Conservation (phyloP, 2,329 filamentous ascomycete genomes). For the Talaromyces albobiverticillius region DNA sequence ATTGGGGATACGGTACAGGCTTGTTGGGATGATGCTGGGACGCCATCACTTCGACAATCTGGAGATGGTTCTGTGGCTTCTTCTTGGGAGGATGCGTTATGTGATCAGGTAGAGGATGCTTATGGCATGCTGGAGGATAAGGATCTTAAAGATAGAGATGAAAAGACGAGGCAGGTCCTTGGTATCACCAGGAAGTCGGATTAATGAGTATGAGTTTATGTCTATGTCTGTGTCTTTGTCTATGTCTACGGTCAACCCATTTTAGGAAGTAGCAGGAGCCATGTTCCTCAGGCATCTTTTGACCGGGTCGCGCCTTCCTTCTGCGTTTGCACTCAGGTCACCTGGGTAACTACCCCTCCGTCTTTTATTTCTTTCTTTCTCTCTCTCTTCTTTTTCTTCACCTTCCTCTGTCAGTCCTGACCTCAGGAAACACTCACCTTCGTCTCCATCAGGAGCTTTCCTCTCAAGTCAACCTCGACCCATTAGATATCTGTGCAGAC, state of each 20-base stretch:
- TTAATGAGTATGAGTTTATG: neutral
- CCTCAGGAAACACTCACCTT: neutral
- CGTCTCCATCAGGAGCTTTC: neutral
- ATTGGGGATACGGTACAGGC: constrained; percentile 55
- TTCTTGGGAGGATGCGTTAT: constrained; percentile 8
- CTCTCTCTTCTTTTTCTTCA: neutral
- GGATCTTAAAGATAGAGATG: constrained; percentile 15
- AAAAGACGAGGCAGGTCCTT: constrained; percentile 16
- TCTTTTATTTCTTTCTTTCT: neutral
- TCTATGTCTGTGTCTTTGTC: too few species aligned
- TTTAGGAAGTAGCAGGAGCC: too few species aligned
- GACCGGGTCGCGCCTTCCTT: constrained; percentile 10
- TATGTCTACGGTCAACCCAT: too few species aligned
- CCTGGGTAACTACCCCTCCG: neutral
- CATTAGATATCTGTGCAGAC: neutral
- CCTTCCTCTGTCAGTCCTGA: neutral
- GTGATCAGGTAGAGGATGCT: constrained; percentile 13
- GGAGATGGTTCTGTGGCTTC: constrained; percentile 37
- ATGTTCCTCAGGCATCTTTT: too few species aligned
- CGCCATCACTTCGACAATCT: constrained; percentile 30
- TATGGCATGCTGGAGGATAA: constrained; percentile 14
- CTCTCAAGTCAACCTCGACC: neutral
- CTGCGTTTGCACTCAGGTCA: constrained; percentile 3
- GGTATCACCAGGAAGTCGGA: constrained; percentile 11
- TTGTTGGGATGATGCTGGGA: constrained; percentile 52